phyloP scores from a whole-genome alignment of 371 early-diverging fungal species.

The Funneliformis caledonium region DNA sequence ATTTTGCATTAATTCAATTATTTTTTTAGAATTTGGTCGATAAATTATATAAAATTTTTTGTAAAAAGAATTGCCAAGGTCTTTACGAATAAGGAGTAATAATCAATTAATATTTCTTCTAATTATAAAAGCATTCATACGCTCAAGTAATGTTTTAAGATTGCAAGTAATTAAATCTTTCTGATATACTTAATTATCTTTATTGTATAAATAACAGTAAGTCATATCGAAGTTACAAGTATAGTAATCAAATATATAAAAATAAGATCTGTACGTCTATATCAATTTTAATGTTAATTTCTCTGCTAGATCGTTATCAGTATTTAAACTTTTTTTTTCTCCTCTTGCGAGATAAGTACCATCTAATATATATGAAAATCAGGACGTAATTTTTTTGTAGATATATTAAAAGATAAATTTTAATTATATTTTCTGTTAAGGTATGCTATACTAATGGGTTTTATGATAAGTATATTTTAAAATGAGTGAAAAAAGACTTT shows the following conservation, averaged over 20 bases:
- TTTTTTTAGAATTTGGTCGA: neutral
- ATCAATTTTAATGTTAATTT: neutral
- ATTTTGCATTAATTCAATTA: neutral
- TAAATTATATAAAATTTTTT: neutral
- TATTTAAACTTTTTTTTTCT: neutral
- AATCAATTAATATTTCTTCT: slow-evolving; percentile 12
- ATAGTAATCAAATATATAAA: slow-evolving; percentile 14
- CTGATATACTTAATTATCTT: neutral
- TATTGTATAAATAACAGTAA: neutral
- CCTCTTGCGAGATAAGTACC: neutral
- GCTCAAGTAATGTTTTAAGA: neutral
- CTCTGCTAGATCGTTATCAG: neutral
- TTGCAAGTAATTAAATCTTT: slow-evolving; percentile 8
- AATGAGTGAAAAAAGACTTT: neutral
- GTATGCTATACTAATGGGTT: neutral
- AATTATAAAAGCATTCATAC: slow-evolving; percentile 2
- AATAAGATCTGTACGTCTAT: neutral
- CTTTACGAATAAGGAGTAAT: neutral
- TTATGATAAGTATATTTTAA: neutral
- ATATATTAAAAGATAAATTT: neutral
- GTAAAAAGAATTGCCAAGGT: neutral
- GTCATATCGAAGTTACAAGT: neutral
- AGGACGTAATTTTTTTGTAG: neutral
- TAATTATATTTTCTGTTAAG: neutral
- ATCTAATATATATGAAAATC: neutral